Evolutionary conservation across 148 eudicot species (phyloP).

Genomic region (Pharnaceum exiguum): DNA sequence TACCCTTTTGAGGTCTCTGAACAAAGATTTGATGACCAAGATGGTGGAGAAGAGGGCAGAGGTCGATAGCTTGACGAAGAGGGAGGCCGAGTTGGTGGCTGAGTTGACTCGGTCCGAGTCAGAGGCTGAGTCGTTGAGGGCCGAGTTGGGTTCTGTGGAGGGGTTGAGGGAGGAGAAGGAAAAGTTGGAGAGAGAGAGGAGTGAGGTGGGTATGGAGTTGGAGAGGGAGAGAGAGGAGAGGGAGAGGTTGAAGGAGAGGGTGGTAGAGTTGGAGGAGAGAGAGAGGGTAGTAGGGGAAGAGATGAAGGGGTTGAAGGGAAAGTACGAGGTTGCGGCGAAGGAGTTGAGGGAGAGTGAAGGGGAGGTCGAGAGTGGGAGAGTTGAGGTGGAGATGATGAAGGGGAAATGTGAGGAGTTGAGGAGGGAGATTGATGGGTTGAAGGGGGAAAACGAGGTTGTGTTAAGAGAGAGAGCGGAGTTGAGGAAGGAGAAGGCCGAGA

Average conservation of each 20-base stretch:
- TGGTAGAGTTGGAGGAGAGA: conserved; percentile 29
- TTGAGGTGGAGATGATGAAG: conserved; percentile 25
- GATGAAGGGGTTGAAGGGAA: conserved; percentile 18
- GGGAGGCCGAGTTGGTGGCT: conserved; percentile 42
- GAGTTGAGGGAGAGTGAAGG: conserved; percentile 30
- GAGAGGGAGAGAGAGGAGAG: conserved; percentile 32
- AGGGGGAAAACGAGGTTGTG: conserved; percentile 28
- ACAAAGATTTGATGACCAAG: conserved; percentile 43
- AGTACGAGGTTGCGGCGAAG: conserved; percentile 13
- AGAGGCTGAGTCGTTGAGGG: conserved; percentile 28
- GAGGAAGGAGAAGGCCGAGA: conserved; percentile 21
- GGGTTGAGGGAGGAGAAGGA: conserved; percentile 30
- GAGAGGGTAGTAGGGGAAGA: conserved; percentile 21
- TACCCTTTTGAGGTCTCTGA: conserved; percentile 47
- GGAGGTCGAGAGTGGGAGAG: conserved; percentile 23
- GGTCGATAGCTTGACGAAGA: conserved; percentile 37
- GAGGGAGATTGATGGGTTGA: conserved; percentile 26
- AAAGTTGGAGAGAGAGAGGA: conserved; percentile 17
- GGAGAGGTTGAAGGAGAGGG: conserved; percentile 19
- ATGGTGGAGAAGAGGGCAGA: conserved; percentile 46
- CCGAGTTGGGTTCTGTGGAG: conserved; percentile 37
- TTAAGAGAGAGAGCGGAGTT: conserved; percentile 21
- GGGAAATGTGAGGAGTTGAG: conserved; percentile 27
- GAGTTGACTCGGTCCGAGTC: conserved; percentile 40
- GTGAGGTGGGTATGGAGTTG: conserved; percentile 20